Evolutionary conservation across 2,329 filamentous ascomycete species (phyloP).

Genomic region (Aureobasidium zeae): DNA sequence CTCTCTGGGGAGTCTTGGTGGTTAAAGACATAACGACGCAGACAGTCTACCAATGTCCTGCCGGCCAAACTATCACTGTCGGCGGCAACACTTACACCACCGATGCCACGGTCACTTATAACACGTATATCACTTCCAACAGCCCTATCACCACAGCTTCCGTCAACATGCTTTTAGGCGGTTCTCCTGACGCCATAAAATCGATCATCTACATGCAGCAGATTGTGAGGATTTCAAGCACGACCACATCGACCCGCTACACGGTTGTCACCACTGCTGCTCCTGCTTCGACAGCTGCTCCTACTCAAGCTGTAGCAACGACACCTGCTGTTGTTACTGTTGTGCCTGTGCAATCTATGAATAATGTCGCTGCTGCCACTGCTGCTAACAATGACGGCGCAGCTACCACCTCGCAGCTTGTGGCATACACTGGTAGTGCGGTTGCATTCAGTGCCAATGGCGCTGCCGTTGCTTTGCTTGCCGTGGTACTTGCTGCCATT

Average conservation of each 20-base stretch:
- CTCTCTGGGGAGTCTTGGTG: constrained; percentile 18
- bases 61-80: constrained; percentile 3
- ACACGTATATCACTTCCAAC: neutral
- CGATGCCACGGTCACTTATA: neutral
- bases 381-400: neutral
- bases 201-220: neutral
- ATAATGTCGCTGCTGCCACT: neutral
- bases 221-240: neutral
- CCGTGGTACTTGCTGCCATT: too few relatives aligned
- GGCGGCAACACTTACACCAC: neutral
- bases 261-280: constrained; percentile 10
- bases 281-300: constrained; percentile 2
- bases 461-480: neutral
- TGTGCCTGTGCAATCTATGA: neutral
- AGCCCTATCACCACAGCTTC: neutral
- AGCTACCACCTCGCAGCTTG: neutral
- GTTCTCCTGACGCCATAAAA: neutral
- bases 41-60: constrained; percentile 29
- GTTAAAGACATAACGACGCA: neutral
- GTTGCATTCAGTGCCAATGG: neutral
- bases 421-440: neutral
- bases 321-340: constrained; percentile 21
- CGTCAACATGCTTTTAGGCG: too few relatives aligned
- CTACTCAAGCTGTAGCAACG: constrained; percentile 11
- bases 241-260: neutral